Percentiles rank a stretch among this genome's conserved stretches.
Evolutionary conservation across 208 protist genomes (phyloP).

Genomic region (Leishmania major): DNA sequence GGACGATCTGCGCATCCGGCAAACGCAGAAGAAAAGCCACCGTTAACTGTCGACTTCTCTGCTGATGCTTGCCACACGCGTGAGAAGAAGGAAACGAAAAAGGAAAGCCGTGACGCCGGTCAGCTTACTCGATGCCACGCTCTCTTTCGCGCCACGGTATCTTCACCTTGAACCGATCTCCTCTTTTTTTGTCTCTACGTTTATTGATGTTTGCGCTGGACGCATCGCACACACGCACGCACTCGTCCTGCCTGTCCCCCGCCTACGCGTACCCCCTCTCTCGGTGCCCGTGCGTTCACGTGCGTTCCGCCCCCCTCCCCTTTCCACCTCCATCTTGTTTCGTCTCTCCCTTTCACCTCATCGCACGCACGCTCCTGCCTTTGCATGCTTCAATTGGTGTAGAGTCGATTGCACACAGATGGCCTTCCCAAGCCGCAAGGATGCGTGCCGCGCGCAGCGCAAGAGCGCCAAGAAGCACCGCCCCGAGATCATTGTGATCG

Average conservation of each 20-base stretch:
- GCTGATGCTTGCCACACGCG: no score
- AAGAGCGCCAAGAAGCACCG: slow-evolving; percentile 83
- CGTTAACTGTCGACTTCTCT: background rate
- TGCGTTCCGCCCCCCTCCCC: background rate
- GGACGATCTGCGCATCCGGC: background rate
- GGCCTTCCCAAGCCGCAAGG: slow-evolving; percentile 43
- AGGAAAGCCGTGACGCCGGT: background rate
- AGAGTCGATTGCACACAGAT: slow-evolving; percentile 1
- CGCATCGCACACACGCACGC: background rate
- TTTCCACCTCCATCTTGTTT: background rate
- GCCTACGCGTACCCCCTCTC: background rate
- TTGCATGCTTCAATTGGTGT: background rate
- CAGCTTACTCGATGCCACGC: background rate
- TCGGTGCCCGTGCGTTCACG: background rate
- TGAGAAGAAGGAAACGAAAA: background rate
- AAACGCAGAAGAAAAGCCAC: background rate
- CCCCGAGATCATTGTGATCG: slow-evolving; percentile 95
- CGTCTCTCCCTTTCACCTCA: no score
- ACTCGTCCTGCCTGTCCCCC: background rate
- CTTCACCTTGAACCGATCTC: background rate
- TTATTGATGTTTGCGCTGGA: background rate
- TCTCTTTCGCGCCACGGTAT: background rate
- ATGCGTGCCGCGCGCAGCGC: slow-evolving; percentile 61
- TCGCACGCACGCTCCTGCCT: background rate
- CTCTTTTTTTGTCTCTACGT: background rate